A percentile compares a stretch with the other conserved stretches of the same genome.
phyloP scores from a whole-genome alignment of 768 basidiomycete genomes.

The Neoboletus magnificus region DNA sequence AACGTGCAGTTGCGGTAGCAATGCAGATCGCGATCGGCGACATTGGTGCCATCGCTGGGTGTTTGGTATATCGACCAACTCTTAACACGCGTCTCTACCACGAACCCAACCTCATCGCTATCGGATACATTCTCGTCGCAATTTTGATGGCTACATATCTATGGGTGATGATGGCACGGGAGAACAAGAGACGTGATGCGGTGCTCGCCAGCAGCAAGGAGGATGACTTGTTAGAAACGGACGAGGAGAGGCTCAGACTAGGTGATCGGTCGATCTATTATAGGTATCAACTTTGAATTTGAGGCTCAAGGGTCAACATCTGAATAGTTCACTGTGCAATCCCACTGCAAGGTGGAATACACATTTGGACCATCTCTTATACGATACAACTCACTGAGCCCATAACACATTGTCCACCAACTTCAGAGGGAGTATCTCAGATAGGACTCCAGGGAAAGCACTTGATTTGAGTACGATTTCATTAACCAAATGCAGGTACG shows the following conservation, averaged over 20 bases:
- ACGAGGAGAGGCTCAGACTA: constrained; percentile 22
- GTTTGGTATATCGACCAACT: constrained; percentile 52
- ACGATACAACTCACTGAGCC: not conserved
- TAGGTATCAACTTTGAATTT: constrained; percentile 30
- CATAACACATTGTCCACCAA: not conserved
- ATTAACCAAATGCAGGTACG: not conserved
- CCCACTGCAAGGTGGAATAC: not conserved
- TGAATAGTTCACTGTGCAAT: not conserved
- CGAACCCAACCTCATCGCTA: constrained; percentile 54
- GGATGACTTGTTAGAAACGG: constrained; percentile 8
- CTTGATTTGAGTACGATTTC: not conserved
- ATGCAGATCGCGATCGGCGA: constrained; percentile 66
- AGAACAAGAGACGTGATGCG: constrained; percentile 45
- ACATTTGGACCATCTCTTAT: not conserved
- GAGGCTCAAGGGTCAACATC: not conserved
- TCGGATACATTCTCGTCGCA: constrained; percentile 55
- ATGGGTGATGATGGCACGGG: constrained; percentile 46
- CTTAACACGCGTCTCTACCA: constrained; percentile 46
- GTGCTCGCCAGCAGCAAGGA: constrained; percentile 16
- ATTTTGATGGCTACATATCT: constrained; percentile 42
- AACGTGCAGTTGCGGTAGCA: constrained; percentile 58
- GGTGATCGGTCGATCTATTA: constrained; percentile 32
- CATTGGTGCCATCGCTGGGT: constrained; percentile 55
- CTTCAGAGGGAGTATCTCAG: not conserved
- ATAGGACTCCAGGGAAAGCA: not conserved